Evolutionary conservation across 805 yeast species (phyloP).

Genomic region (Yueomyces sinensis): DNA sequence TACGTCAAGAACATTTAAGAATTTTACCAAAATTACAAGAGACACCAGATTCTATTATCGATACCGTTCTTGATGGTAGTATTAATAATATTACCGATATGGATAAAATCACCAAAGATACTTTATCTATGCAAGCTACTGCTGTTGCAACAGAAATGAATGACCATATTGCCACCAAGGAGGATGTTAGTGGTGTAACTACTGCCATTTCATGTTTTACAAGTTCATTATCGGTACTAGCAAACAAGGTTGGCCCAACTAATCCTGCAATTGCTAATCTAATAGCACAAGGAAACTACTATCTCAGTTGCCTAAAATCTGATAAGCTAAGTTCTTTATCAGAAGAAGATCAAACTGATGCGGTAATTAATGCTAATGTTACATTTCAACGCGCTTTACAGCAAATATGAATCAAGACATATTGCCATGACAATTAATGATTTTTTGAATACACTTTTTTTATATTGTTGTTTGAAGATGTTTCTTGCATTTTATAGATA

Average conservation of each 20-base stretch:
- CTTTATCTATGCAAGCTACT: constrained; percentile 56
- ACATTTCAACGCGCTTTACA: constrained; percentile 64
- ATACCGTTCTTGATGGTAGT: constrained; percentile 57
- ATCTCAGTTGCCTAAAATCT: constrained; percentile 20
- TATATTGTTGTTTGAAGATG: too few relatives aligned
- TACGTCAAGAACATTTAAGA: constrained; percentile 83
- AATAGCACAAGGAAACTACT: constrained; percentile 3
- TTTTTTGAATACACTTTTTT: too few relatives aligned
- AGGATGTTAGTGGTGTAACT: constrained; percentile 35
- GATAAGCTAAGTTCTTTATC: constrained; percentile 35
- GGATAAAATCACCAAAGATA: constrained; percentile 28
- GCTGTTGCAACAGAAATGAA: constrained; percentile 72
- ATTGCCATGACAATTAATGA: too few relatives aligned
- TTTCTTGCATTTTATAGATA: too few relatives aligned
- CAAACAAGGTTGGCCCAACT: constrained; percentile 3
- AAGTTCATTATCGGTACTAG: not conserved
- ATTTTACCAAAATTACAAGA: constrained; percentile 39
- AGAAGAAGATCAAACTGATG: constrained; percentile 46
- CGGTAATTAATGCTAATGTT: constrained; percentile 62
- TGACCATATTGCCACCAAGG: constrained; percentile 15
- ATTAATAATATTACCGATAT: constrained; percentile 36
- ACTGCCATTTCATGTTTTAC: constrained; percentile 32
- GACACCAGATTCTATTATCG: constrained; percentile 35
- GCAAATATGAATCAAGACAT: too few relatives aligned
- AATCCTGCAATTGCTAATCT: constrained; percentile 1